Evolutionary conservation across 192 early-diverging fungal species (phyloP), one percentile per base, ranked within the genome.

Genomic region (Lobosporangium transversale): DNA sequence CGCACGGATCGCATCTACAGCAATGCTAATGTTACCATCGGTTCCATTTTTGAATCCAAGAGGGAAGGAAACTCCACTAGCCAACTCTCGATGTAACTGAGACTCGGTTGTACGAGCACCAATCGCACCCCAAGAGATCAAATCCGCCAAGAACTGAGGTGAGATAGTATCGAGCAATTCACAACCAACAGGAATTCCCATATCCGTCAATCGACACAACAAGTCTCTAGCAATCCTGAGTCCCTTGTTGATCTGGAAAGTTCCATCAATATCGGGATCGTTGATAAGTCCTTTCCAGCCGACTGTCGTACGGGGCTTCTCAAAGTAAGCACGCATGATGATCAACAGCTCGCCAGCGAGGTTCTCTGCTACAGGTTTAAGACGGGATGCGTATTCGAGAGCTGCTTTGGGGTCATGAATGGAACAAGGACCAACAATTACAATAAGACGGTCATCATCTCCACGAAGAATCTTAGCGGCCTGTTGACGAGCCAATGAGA

Each of bases 11-110:
- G 89, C 92, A 58, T 93, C 90, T 17, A 92, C 80, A 1, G 92
- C 92, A 45, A 93, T 89, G 7, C 67, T 67, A 29, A 88, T 86
- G 63, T 91, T 97, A 44, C 97, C 97, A 65, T 98, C 96, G 5
- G 97, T 98, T 53, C 95, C 94, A 66, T 97, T 97, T 85, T 98
- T 98, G 90, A 98, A 97, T 0, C 97, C 97, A n/a, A 98, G 90
- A 10, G 97, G 95, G 87, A 96, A 94, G 45, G 94, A 96, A 17
- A 94, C 88, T 12, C 97, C 97, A 2, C 93, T 94, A 6, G 97
- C 94, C 36, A 98, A 86, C 75, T 98, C 97, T 51, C 97, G 88
- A 78, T 98, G 95, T 27, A 97, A 82, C 73, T 98, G 97, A 57
- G 92, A 95, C 75, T 97, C 95, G 18, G 97, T 98, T 2, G 97